These are phyloP conservation scores for Oryza meridionalis DNA, from an alignment of 176 grass and related monocot genomes.

Conservation along the genomic window DNA sequence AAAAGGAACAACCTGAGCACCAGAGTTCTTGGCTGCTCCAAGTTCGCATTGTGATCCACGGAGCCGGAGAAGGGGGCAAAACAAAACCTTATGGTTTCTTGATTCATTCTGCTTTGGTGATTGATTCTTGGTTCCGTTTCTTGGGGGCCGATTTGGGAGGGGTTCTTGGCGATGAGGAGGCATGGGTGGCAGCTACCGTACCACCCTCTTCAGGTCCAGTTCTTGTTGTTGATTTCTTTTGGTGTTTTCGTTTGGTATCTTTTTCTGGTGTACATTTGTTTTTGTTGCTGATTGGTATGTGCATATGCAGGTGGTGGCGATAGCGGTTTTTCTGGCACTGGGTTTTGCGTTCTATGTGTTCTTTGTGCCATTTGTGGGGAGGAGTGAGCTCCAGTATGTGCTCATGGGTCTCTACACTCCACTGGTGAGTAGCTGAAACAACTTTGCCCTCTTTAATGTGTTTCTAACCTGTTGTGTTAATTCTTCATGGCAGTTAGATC, in stretches of 20 bases:
- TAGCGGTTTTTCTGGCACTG: constrained; percentile 78
- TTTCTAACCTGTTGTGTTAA: background rate
- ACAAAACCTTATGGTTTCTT: background rate
- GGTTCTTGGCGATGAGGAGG: constrained; percentile 60
- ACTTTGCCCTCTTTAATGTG: background rate
- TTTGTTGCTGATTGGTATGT: constrained; percentile 33
- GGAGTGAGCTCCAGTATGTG: constrained; percentile 55
- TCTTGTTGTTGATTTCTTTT: background rate
- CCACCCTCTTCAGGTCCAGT: constrained; percentile 74
- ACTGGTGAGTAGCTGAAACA: constrained; percentile 50
- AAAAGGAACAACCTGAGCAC: background rate
- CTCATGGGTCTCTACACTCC: constrained; percentile 76
- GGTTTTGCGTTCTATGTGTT: constrained; percentile 89
- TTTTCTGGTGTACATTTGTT: background rate
- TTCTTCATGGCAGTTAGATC: constrained; percentile 19
- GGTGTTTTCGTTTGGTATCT: too few relatives aligned
- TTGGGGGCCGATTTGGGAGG: background rate
- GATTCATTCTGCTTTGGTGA: background rate
- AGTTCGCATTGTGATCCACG: background rate
- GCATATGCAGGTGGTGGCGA: constrained; percentile 68
- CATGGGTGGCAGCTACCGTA: constrained; percentile 90
- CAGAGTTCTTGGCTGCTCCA: background rate
- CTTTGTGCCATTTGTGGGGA: constrained; percentile 74
- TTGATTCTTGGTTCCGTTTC: constrained; percentile 4
- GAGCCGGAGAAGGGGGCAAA: background rate